These are phyloP conservation scores for Curvularia lunata DNA, from an alignment of 2,329 filamentous ascomycete genomes.

Conservation along the genomic window DNA sequence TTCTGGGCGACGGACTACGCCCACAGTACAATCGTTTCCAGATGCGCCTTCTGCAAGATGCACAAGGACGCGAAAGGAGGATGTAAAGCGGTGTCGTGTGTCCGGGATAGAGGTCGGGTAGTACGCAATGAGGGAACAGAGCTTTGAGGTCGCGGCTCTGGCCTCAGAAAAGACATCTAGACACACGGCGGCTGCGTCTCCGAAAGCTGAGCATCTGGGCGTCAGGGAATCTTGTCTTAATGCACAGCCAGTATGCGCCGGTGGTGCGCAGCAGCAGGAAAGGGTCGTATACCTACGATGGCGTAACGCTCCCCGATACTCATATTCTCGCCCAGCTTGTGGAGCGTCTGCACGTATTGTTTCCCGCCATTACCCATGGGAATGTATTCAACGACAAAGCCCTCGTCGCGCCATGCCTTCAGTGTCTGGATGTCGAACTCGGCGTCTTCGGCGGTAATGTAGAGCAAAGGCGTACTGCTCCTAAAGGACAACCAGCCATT, in stretches of 20 bases:
- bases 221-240: slow-evolving; percentile 14
- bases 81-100: slow-evolving; percentile 53
- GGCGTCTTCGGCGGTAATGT: slow-evolving; percentile 59
- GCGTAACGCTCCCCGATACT: slow-evolving; percentile 66
- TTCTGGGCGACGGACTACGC: slow-evolving; percentile 57
- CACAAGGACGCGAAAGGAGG: slow-evolving; percentile 58
- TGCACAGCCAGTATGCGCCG: neutral
- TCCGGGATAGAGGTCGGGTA: slow-evolving; percentile 66
- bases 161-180: slow-evolving; percentile 65
- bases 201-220: slow-evolving; percentile 58
- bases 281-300: slow-evolving; percentile 61
- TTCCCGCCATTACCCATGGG: slow-evolving; percentile 59
- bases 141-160: slow-evolving; percentile 55
- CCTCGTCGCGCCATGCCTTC: slow-evolving; percentile 64
- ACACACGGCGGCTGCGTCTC: slow-evolving; percentile 65
- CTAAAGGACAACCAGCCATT: slow-evolving; percentile 51
- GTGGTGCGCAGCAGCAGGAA: slow-evolving; percentile 11
- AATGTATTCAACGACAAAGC: slow-evolving; percentile 65
- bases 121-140: slow-evolving; percentile 67
- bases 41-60: slow-evolving; percentile 59
- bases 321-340: slow-evolving; percentile 60
- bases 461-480: slow-evolving; percentile 54
- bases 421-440: slow-evolving; percentile 63
- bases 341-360: slow-evolving; percentile 56
- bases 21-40: slow-evolving; percentile 52